Percentiles rank a stretch among this genome's conserved stretches.
phyloP scores from a whole-genome alignment of 2,329 filamentous ascomycete species.

The Clonostachys sp. region DNA sequence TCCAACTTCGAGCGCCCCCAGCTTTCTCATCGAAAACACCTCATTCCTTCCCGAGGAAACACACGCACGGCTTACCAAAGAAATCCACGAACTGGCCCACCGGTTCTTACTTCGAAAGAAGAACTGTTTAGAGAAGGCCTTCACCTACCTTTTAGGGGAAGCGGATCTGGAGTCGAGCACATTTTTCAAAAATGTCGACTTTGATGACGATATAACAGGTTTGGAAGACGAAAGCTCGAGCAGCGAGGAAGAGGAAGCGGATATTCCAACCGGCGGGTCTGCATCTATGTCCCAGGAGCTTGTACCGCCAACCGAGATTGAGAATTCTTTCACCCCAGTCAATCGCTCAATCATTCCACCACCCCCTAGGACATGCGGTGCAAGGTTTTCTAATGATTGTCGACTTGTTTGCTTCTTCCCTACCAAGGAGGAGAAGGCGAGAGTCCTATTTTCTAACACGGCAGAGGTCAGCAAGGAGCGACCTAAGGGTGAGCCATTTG shows the following conservation, averaged over 20 bases:
- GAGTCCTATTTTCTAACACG: constrained; percentile 40
- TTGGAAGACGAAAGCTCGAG: constrained; percentile 76
- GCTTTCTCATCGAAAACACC: constrained; percentile 57
- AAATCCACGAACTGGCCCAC: constrained; percentile 51
- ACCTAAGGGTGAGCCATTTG: constrained; percentile 50
- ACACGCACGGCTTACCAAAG: constrained; percentile 43
- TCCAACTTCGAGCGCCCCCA: constrained; percentile 51
- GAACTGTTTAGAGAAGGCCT: constrained; percentile 57
- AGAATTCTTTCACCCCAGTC: constrained; percentile 45
- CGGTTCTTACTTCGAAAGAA: constrained; percentile 52
- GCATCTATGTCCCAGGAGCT: constrained; percentile 60
- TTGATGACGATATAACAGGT: constrained; percentile 40
- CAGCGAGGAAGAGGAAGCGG: constrained; percentile 74
- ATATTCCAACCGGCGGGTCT: constrained; percentile 46
- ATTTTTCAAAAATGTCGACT: constrained; percentile 60
- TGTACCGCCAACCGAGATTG: constrained; percentile 46
- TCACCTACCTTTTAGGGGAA: constrained; percentile 61
- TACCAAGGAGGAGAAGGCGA: constrained; percentile 59
- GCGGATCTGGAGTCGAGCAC: constrained; percentile 55
- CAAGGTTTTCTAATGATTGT: constrained; percentile 57
- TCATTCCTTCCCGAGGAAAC: constrained; percentile 55
- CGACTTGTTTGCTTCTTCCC: constrained; percentile 65
- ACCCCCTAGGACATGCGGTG: constrained; percentile 53
- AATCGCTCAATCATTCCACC: constrained; percentile 51
- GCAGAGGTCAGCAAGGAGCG: constrained; percentile 41